Evolutionary conservation across 352 stramenopile species (phyloP).

Genomic region (Paralagenidium karlingii): DNA sequence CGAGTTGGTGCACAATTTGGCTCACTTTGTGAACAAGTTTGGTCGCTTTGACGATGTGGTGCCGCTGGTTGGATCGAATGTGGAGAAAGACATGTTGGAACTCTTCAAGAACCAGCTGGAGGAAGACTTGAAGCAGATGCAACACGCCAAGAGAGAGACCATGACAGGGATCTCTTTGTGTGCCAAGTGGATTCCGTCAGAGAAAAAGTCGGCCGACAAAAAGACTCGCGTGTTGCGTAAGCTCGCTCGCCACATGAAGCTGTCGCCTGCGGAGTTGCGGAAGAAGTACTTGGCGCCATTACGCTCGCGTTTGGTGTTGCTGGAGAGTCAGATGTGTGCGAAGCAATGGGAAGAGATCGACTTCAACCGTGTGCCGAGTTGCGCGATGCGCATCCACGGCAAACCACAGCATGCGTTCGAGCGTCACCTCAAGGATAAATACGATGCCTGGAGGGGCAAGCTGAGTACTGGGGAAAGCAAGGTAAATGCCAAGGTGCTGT

Average conservation of each 20-base stretch:
- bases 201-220: constrained; percentile 44
- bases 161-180: constrained; percentile 23
- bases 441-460: constrained; percentile 15
- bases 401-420: constrained; percentile 24
- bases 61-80: constrained; percentile 22
- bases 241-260: constrained; percentile 23
- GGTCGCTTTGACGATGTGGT: constrained; percentile 32
- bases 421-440: constrained; percentile 17
- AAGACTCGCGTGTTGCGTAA: constrained; percentile 35
- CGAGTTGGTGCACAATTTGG: constrained; percentile 28
- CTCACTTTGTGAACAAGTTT: constrained; percentile 23
- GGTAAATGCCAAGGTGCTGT: constrained; percentile 26
- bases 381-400: constrained; percentile 34
- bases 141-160: constrained; percentile 5
- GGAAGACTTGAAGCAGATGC: constrained; percentile 14
- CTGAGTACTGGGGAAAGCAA: constrained; percentile 21
- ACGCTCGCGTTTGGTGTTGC: constrained; percentile 17
- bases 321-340: constrained; percentile 33
- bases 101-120: constrained; percentile 19
- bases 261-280: constrained; percentile 20
- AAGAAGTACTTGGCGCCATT: constrained; percentile 33
- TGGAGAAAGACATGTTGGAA: constrained; percentile 25
- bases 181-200: constrained; percentile 42
- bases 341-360: constrained; percentile 32
- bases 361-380: constrained; percentile 22